phyloP scores from a whole-genome alignment of 2,329 filamentous ascomycete species.

The Talaromyces sp. region DNA sequence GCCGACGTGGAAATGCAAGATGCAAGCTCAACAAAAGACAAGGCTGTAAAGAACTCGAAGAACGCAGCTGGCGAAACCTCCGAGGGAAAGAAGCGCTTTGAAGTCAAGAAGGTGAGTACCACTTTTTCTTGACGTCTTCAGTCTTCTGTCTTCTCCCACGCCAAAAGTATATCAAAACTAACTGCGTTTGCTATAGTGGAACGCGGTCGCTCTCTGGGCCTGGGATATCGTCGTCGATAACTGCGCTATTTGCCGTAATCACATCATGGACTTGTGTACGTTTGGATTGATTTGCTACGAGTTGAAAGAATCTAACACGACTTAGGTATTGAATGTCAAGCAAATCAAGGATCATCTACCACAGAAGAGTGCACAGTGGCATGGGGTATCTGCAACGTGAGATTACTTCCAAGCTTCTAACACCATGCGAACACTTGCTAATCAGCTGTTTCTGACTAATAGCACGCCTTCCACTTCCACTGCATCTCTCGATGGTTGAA shows the following conservation, averaged over 20 bases:
- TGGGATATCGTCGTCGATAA: slow-evolving; percentile 99
- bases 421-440: slow-evolving; percentile 1
- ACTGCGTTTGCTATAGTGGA: slow-evolving; percentile 67
- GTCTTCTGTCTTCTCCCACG: not conserved
- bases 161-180: not conserved
- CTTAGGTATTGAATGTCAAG: slow-evolving; percentile 92
- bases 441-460: slow-evolving; percentile 9
- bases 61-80: slow-evolving; percentile 47
- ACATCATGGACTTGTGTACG: slow-evolving; percentile 98
- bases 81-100: slow-evolving; percentile 89
- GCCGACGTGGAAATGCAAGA: slow-evolving; percentile 97
- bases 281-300: slow-evolving; percentile 15
- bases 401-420: slow-evolving; percentile 34
- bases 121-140: slow-evolving; percentile 14
- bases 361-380: slow-evolving; percentile 98
- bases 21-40: slow-evolving; percentile 53
- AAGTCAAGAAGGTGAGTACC: slow-evolving; percentile 86
- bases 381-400: slow-evolving; percentile 98
- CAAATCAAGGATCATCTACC: slow-evolving; percentile 94
- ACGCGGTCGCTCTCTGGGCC: slow-evolving; percentile 95
- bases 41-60: slow-evolving; percentile 54
- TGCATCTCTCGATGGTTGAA: slow-evolving; percentile 99
- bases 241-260: slow-evolving; percentile 97
- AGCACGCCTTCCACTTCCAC: slow-evolving; percentile 99
- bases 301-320: slow-evolving; percentile 4